Base-by-base conservation (phyloP, 306 rosid genomes). In the Fagus sylvatica region DNA sequence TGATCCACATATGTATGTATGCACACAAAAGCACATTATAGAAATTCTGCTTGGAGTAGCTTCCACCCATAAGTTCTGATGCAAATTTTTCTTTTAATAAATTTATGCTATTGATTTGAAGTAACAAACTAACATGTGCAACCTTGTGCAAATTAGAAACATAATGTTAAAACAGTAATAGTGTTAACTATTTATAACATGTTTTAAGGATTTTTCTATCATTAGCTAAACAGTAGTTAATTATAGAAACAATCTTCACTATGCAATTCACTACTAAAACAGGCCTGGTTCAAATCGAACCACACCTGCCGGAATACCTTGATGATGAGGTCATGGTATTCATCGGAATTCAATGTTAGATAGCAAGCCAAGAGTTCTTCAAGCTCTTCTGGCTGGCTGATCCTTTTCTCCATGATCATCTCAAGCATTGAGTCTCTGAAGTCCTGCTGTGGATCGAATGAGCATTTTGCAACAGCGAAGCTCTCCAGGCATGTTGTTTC, bases 391-490 rank as follows among this genome's bases (percentile, higher is more conserved):
- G 93, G 87, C 42, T 75, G 72, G 17, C 81, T 86, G 28, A 93
- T 84, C 78, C 80, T 78, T 48, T 83, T 89, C 89, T 88, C 97
- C 71, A 30, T 85, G 39, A 95, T 89, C 99, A 95, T 95, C 84
- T 95, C 98, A 15, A 91, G 81, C 96, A 95, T 95, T 68, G 99
- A 95, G n/a, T 93, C 98, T 80, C 91, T 89, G 87, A 95, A 95
- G 81, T 95, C 99, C 72, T 93, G 70, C 54, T 75, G 92, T 41
- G 96, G 98, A 41, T 93, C 85, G 3, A 69, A 76, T 8, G 99
- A 91, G 54, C 91, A 79, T 80, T 93, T 95, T 53, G 91, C 92
- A 65, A 95, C 96, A 22, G 96, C 98, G 80, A 87, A 91, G 80
- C 94, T 93, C 62, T 87, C 93, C 75, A 84, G 74, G 16, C 76